Evolutionary conservation across 139 green algal genomes (phyloP).

Genomic region (Closterium sp.): DNA sequence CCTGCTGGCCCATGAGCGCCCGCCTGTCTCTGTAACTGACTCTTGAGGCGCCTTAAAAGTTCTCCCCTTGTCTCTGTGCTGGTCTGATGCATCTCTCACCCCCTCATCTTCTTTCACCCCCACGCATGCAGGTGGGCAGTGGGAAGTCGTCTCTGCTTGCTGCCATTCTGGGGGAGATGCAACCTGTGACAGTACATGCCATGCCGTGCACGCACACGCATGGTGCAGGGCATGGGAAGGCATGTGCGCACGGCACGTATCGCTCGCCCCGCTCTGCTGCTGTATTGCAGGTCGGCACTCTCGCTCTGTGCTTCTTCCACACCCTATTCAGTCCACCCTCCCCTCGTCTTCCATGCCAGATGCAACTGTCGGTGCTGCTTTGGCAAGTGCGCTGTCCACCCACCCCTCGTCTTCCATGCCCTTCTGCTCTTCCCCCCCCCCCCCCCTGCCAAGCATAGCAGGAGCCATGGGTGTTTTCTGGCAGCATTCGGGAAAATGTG

Average conservation of each 20-base stretch:
- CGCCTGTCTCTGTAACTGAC: no score
- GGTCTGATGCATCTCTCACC: neutral
- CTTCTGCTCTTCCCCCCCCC: no score
- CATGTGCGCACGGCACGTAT: neutral
- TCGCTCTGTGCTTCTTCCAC: neutral
- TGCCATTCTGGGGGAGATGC: conserved; percentile 51
- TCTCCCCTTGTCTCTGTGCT: no score
- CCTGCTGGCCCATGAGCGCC: neutral
- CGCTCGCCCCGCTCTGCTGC: neutral
- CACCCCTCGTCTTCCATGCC: no score
- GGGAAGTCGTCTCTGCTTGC: conserved; percentile 51
- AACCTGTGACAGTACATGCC: neutral
- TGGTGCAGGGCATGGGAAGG: neutral
- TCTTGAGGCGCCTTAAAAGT: no score
- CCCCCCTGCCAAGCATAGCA: no score
- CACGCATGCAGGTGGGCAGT: conserved; percentile 18
- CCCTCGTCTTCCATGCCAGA: no score
- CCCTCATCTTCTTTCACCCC: neutral
- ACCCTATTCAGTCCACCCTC: no score
- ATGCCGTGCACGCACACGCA: neutral
- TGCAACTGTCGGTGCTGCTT: no score
- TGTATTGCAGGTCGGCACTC: neutral
- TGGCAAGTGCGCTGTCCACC: no score
- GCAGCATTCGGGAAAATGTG: no score
- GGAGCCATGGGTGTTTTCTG: no score